These are phyloP conservation scores for Penstemon davidsonii DNA, from an alignment of 257 asterid species.

Conservation along the genomic window DNA sequence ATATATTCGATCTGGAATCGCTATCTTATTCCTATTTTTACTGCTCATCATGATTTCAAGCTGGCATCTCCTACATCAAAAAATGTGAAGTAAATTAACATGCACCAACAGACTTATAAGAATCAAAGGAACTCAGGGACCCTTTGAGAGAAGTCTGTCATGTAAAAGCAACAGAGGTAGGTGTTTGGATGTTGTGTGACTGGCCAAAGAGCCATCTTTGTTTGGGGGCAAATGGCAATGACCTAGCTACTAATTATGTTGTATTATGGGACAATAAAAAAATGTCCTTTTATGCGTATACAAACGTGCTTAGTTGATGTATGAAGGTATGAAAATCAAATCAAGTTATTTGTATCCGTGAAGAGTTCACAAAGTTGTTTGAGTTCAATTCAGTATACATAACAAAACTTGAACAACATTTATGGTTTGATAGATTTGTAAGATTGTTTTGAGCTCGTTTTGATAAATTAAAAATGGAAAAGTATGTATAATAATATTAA, in stretches of 20 bases:
- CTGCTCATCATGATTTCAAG: slow-evolving; percentile 18
- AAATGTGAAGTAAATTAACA: slow-evolving; percentile 23
- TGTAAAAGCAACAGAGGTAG: slow-evolving; percentile 12
- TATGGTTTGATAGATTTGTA: too few relatives aligned
- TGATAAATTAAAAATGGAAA: too few relatives aligned
- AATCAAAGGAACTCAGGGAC: slow-evolving; percentile 6
- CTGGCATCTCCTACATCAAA: slow-evolving; percentile 24
- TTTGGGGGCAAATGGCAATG: slow-evolving; percentile 25
- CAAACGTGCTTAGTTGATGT: slow-evolving; percentile 6
- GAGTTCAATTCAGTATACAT: too few relatives aligned
- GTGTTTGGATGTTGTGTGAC: slow-evolving; percentile 1
- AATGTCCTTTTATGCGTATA: neutral
- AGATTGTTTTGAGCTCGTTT: too few relatives aligned
- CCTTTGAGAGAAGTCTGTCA: slow-evolving; percentile 10
- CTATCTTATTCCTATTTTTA: neutral
- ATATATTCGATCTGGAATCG: slow-evolving; percentile 4
- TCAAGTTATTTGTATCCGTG: too few relatives aligned
- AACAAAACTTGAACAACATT: too few relatives aligned
- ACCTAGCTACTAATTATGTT: slow-evolving; percentile 28
- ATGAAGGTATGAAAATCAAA: too few relatives aligned
- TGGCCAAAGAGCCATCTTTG: slow-evolving; percentile 20
- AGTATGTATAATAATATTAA: too few relatives aligned
- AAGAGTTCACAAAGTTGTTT: too few relatives aligned
- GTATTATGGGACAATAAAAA: slow-evolving; percentile 21
- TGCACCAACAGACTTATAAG: slow-evolving; percentile 15